A percentile compares a stretch with the other conserved stretches of the same genome.
phyloP scores from a whole-genome alignment of 2,329 filamentous ascomycete genomes.

The Aureobasidium sp. region DNA sequence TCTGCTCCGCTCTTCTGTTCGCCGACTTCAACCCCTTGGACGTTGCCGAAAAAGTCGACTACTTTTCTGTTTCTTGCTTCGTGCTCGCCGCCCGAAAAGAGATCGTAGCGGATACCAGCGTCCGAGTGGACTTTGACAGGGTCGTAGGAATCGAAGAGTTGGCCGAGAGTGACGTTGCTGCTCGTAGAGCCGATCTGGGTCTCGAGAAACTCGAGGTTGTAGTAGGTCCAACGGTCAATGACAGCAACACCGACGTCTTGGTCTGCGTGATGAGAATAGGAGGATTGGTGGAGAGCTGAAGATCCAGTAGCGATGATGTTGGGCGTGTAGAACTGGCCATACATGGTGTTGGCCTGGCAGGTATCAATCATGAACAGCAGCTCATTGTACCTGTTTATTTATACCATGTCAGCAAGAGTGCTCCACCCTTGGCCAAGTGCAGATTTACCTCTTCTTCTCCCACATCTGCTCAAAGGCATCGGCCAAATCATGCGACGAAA shows the following conservation, averaged over 20 bases:
- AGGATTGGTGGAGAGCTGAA: constrained; percentile 89
- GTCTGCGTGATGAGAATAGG: constrained; percentile 95
- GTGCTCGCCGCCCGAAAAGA: constrained; percentile 80
- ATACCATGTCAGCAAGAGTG: neutral
- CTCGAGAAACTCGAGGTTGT: constrained; percentile 95
- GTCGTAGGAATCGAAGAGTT: constrained; percentile 94
- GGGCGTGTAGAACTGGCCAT: constrained; percentile 93
- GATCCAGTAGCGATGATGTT: constrained; percentile 98
- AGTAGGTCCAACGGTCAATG: constrained; percentile 97
- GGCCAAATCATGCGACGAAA: constrained; percentile 89
- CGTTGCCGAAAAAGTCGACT: constrained; percentile 97
- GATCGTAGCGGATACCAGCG: constrained; percentile 85
- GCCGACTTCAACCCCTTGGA: constrained; percentile 87
- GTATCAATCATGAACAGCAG: constrained; percentile 99
- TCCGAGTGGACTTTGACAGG: constrained; percentile 90
- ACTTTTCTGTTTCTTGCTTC: constrained; percentile 72
- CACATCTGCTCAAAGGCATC: constrained; percentile 99
- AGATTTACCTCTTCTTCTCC: constrained; percentile 83
- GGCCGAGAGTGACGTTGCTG: constrained; percentile 82
- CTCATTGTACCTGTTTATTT: constrained; percentile 63
- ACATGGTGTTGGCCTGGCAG: constrained; percentile 99
- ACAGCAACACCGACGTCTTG: constrained; percentile 97
- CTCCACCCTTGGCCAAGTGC: neutral
- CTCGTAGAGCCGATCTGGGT: constrained; percentile 77
- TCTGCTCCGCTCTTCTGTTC: constrained; percentile 40